Conservation (phyloP, 2,329 filamentous ascomycete genomes). For the Pseudogymnoascus sp. region DNA sequence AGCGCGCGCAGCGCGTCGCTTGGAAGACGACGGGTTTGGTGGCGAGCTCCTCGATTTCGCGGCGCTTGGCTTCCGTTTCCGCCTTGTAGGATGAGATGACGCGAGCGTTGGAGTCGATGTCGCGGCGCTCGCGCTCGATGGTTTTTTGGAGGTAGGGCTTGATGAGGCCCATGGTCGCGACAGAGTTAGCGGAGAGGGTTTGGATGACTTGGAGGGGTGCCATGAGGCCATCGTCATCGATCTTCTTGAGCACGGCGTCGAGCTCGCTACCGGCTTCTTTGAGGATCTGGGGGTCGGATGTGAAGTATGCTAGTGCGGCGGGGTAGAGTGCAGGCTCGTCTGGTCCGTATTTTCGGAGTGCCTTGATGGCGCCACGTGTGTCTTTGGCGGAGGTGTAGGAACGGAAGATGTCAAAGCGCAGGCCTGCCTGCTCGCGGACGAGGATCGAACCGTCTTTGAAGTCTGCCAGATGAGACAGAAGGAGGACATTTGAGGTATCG, state of each 20-base stretch:
- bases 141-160: constrained; percentile 86
- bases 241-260: constrained; percentile 69
- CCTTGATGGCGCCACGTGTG: constrained; percentile 81
- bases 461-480: constrained; percentile 84
- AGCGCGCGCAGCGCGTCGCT: constrained; percentile 78
- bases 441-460: constrained; percentile 87
- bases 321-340: constrained; percentile 89
- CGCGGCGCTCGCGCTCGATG: constrained; percentile 77
- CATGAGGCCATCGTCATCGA: constrained; percentile 86
- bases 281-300: constrained; percentile 71
- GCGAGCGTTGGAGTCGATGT: constrained; percentile 72
- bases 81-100: constrained; percentile 75
- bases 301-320: constrained; percentile 87
- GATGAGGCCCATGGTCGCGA: constrained; percentile 96
- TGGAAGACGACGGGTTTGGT: constrained; percentile 84
- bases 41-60: constrained; percentile 69
- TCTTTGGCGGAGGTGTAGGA: constrained; percentile 91
- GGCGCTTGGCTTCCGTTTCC: constrained; percentile 72
- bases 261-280: constrained; percentile 85
- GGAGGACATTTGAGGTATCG: constrained; percentile 86
- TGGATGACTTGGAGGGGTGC: constrained; percentile 95
- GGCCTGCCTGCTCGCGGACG: constrained; percentile 85
- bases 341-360: constrained; percentile 82
- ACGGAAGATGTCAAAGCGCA: constrained; percentile 91
- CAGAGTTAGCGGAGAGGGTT: constrained; percentile 67